Conservation (phyloP, 106 monocot genomes). For the Acorus gramineus region DNA sequence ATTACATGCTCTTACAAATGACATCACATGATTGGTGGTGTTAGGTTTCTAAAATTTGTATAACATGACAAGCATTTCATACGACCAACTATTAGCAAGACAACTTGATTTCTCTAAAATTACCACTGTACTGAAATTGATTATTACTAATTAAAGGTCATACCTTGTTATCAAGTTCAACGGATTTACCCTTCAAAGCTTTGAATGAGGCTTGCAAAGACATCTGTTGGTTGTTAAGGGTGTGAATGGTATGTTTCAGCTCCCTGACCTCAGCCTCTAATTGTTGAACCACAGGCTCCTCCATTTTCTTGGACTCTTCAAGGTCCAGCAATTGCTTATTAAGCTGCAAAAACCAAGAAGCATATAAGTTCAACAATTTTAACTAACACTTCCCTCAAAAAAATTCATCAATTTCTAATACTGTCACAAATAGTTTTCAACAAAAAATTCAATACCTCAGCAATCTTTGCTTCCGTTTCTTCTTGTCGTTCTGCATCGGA, state of each 20-base stretch:
- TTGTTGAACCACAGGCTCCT: conserved; percentile 61
- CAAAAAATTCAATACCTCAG: conserved; percentile 25
- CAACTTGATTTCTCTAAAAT: not conserved
- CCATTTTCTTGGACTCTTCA: conserved; percentile 40
- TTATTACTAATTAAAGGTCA: not conserved
- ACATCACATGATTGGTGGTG: too few species aligned
- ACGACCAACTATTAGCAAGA: not conserved
- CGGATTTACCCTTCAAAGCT: conserved; percentile 48
- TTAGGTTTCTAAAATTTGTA: too few species aligned
- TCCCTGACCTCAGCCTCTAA: conserved; percentile 63
- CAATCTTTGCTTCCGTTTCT: conserved; percentile 38
- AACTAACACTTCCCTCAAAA: not conserved
- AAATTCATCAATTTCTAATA: not conserved
- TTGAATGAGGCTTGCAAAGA: conserved; percentile 36
- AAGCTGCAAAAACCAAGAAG: conserved; percentile 22
- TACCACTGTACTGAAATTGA: not conserved
- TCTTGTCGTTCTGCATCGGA: conserved; percentile 10
- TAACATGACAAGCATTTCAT: too few species aligned
- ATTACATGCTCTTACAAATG: too few species aligned
- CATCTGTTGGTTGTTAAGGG: conserved; percentile 71
- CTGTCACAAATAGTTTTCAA: not conserved
- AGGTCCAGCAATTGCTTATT: conserved; percentile 40
- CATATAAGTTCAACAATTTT: not conserved
- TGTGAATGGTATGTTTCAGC: conserved; percentile 46
- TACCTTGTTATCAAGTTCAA: conserved; percentile 52